phyloP scores from a whole-genome alignment of 768 basidiomycete genomes.

The Termitomyces eurrhizus region DNA sequence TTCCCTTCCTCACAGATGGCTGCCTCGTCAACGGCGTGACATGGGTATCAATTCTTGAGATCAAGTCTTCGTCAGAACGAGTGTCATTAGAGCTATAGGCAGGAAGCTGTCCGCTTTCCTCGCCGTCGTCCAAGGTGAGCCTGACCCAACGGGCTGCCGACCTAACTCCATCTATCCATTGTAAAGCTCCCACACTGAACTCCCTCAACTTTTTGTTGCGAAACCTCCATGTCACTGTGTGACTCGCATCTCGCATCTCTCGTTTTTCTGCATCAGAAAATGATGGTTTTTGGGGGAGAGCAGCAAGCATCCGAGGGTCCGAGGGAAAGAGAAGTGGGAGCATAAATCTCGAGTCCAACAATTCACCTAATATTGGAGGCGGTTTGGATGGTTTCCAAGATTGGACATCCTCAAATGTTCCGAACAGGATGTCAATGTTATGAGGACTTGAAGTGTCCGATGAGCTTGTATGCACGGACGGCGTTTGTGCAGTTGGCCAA shows the following conservation, averaged over 20 bases:
- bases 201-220: slow-evolving; percentile 58
- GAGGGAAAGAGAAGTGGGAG: slow-evolving; percentile 82
- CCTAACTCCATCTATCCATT: slow-evolving; percentile 66
- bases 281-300: slow-evolving; percentile 50
- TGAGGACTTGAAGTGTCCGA: slow-evolving; percentile 37
- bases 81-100: slow-evolving; percentile 26
- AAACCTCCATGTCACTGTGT: slow-evolving; percentile 55
- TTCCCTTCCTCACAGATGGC: slow-evolving; percentile 54
- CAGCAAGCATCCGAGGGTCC: slow-evolving; percentile 73
- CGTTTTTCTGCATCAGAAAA: slow-evolving; percentile 29
- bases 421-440: slow-evolving; percentile 80
- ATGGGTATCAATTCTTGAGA: slow-evolving; percentile 34
- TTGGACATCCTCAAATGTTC: slow-evolving; percentile 57
- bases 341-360: slow-evolving; percentile 92
- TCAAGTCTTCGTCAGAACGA: slow-evolving; percentile 9
- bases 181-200: slow-evolving; percentile 53
- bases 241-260: slow-evolving; percentile 2
- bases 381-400: slow-evolving; percentile 77
- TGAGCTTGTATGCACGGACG: slow-evolving; percentile 31
- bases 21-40: slow-evolving; percentile 65
- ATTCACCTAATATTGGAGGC: slow-evolving; percentile 82
- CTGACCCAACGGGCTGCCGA: slow-evolving; percentile 60
- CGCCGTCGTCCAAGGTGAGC: slow-evolving; percentile 39
- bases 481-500: slow-evolving; percentile 22
- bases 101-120: slow-evolving; percentile 25